Percentiles rank a stretch among this genome's conserved stretches.
Conservation (phyloP, 1,139 yeast species). For the Yamadazyma taylorii region DNA sequence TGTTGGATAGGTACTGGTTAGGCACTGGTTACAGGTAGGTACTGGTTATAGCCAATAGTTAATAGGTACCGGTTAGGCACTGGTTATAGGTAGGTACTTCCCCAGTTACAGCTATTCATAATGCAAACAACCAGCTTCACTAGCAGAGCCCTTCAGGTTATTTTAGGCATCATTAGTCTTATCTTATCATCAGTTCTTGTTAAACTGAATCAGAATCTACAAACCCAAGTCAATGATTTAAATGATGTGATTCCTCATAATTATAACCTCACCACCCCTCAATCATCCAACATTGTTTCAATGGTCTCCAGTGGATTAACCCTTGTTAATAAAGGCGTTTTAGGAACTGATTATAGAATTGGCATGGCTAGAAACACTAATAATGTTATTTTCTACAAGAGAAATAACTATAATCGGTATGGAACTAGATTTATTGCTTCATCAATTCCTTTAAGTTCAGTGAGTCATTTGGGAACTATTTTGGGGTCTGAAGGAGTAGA, state of each 20-base stretch:
- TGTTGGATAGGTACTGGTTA: too few relatives aligned
- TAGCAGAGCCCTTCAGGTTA: conserved; percentile 7
- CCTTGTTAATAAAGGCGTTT: conserved; percentile 6
- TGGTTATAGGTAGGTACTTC: too few relatives aligned
- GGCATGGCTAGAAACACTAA: neutral
- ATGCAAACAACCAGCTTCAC: too few relatives aligned
- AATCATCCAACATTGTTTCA: conserved; percentile 5
- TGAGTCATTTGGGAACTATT: conserved; percentile 6
- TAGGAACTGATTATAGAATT: neutral
- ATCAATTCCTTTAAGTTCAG: neutral
- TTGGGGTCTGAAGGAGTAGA: conserved; percentile 9
- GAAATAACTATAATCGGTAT: neutral
- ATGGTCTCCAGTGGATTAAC: conserved; percentile 7
- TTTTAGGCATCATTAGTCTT: conserved; percentile 4
- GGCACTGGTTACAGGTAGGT: too few relatives aligned
- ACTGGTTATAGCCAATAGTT: too few relatives aligned
- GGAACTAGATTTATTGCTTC: neutral
- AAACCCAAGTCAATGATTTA: conserved; percentile 3
- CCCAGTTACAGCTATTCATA: too few relatives aligned
- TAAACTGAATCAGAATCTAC: conserved; percentile 5
- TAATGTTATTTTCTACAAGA: conserved; percentile 3
- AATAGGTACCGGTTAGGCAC: too few relatives aligned
- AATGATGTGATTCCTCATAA: conserved; percentile 5
- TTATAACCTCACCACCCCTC: conserved; percentile 4
- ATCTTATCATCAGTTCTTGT: conserved; percentile 6